Base-by-base conservation (phyloP, 768 basidiomycete genomes). In the Rhodotorula paludigena region DNA sequence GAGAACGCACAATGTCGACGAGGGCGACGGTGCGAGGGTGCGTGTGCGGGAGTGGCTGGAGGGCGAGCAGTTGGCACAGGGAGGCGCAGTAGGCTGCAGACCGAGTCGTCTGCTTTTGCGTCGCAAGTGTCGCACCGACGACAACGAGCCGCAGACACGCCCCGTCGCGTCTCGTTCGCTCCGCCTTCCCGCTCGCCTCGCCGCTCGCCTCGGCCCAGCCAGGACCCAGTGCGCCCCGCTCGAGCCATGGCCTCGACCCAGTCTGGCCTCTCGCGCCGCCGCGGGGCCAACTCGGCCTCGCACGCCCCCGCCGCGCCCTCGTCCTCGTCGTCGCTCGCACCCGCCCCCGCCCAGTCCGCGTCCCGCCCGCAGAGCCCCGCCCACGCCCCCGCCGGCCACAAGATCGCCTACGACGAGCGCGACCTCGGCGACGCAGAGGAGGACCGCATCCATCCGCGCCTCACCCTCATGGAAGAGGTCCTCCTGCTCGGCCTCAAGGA, bases 381-480 rank as follows among this genome's bases (percentile, higher is more conserved):
- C 28, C 25, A 15, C 38, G 15, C 41, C 30, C 32, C 28, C n/a
- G 18, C 33, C 1, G 39, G 61, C 11, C 74, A 76, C 68, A 74
- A 74, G 59, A 63, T 99, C 75, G 96, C 94, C 10, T 97, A 83
- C 76, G 96, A 98, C 82, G 92, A 92, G 5, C 81, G 91, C 60
- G 96, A 99, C 80, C 78, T 96, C 72, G 80, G 83, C 53, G 85
- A 89, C 76, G 64, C 63, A 7, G 83, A 85, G 60, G 86, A 84
- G 44, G 82, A 82, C 52, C 85, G 87, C 73, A 85, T 86, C 69
- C 82, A 77, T n/a, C 96, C 96, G 5, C 82, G 82, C 64, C 81
- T 99, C 74, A 99, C 96, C 33, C 83, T 99, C 63, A 89, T 98
- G 89, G 96, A 99, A 81, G 96, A 99, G 81, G 87, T 99, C 11